Conservation (phyloP, 2,329 filamentous ascomycete genomes). For the Cercospora sp. region DNA sequence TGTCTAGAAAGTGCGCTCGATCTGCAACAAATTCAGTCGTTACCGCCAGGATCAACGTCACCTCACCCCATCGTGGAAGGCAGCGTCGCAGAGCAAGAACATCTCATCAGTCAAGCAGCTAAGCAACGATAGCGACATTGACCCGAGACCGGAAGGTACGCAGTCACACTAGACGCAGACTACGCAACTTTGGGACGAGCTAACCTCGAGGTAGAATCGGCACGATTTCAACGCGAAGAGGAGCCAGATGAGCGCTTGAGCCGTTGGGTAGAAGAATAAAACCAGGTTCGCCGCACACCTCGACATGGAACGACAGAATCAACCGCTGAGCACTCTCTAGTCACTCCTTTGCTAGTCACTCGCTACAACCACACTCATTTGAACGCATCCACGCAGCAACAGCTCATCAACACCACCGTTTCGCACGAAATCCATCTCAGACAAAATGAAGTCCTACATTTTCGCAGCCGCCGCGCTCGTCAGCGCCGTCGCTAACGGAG, state of each 20-base stretch:
- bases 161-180: neutral
- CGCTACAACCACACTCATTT: constrained; percentile 12
- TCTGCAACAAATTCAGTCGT: neutral
- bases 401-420: neutral
- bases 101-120: neutral
- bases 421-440: neutral
- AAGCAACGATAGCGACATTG: constrained; percentile 15
- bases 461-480: constrained; percentile 15
- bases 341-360: constrained; percentile 15
- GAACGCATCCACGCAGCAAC: neutral
- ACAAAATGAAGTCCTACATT: constrained; percentile 15
- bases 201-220: constrained; percentile 3
- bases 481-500: constrained; percentile 14
- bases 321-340: neutral
- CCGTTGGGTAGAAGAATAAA: constrained; percentile 11
- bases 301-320: neutral
- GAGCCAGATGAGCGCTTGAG: neutral
- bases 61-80: neutral
- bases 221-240: neutral
- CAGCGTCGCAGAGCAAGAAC: neutral
- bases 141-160: constrained; percentile 20
- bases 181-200: neutral
- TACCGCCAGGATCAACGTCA: neutral
- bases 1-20: neutral
- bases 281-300: constrained; percentile 8